Evolutionary conservation across 768 basidiomycete species (phyloP).

Genomic region (Sarcodon sp.): DNA sequence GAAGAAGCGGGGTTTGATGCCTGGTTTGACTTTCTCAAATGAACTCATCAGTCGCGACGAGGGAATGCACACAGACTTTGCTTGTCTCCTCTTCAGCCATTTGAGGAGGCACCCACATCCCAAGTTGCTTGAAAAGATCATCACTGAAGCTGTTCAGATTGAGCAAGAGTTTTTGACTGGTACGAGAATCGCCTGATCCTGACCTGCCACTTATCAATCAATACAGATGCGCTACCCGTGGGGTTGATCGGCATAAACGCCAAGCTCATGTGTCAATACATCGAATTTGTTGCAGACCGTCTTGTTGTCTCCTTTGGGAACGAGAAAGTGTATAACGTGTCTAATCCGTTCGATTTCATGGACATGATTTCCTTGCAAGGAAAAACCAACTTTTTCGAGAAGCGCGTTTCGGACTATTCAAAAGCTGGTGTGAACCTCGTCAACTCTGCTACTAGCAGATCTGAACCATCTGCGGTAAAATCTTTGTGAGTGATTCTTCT

Average conservation of each 20-base stretch:
- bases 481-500: too few relatives aligned
- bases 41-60: constrained; percentile 46
- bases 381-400: constrained; percentile 8
- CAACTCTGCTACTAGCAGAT: background rate
- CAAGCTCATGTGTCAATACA: constrained; percentile 34
- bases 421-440: background rate
- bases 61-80: constrained; percentile 42
- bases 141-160: constrained; percentile 31
- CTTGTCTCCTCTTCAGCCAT: constrained; percentile 40
- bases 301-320: constrained; percentile 36
- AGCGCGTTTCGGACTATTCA: constrained; percentile 4
- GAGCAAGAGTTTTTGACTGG: constrained; percentile 34
- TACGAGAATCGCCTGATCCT: constrained; percentile 3
- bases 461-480: background rate
- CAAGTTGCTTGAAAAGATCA: constrained; percentile 29
- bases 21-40: constrained; percentile 43
- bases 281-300: constrained; percentile 30
- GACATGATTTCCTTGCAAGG: constrained; percentile 24
- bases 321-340: constrained; percentile 27
- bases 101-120: constrained; percentile 36
- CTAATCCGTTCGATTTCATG: constrained; percentile 28
- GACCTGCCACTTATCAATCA: background rate
- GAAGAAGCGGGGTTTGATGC: constrained; percentile 43
- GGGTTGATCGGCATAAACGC: constrained; percentile 39
- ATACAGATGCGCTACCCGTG: constrained; percentile 26